A percentile compares a stretch with the other conserved stretches of the same genome.
Evolutionary conservation across 2,329 filamentous ascomycete species (phyloP).

Genomic region (Monilinia polystroma): DNA sequence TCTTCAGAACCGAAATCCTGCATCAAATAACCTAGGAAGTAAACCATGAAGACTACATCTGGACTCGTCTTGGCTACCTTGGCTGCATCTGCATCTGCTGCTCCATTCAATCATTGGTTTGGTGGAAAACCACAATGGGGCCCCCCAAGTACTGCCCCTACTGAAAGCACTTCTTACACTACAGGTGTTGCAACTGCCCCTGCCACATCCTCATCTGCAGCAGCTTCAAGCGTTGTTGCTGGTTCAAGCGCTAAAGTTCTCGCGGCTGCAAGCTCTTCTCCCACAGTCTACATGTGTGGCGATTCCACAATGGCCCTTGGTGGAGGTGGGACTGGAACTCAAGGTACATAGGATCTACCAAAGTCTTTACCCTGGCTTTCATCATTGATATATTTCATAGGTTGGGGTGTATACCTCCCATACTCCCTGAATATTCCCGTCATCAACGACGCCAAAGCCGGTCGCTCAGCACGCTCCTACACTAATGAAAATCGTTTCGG

Average conservation of each 20-base stretch:
- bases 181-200: too few relatives aligned
- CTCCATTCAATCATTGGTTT: too few relatives aligned
- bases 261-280: constrained; percentile 11
- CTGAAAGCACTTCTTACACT: too few relatives aligned
- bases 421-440: constrained; percentile 52
- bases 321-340: constrained; percentile 46
- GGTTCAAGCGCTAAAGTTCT: neutral
- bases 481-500: constrained; percentile 65
- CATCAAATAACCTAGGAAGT: neutral
- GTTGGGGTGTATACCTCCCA: constrained; percentile 62
- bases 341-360: constrained; percentile 39
- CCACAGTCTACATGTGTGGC: constrained; percentile 55
- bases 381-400: constrained; percentile 39
- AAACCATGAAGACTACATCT: constrained; percentile 12
- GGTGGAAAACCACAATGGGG: too few relatives aligned
- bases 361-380: neutral
- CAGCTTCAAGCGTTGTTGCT: neutral
- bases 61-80: constrained; percentile 1
- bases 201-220: neutral
- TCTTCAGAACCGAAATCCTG: neutral
- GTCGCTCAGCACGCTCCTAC: constrained; percentile 65
- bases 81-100: neutral
- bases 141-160: too few relatives aligned
- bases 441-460: constrained; percentile 64
- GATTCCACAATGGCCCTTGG: constrained; percentile 61